phyloP scores from a whole-genome alignment of 768 basidiomycete genomes.

The Boletus subparvulus region DNA sequence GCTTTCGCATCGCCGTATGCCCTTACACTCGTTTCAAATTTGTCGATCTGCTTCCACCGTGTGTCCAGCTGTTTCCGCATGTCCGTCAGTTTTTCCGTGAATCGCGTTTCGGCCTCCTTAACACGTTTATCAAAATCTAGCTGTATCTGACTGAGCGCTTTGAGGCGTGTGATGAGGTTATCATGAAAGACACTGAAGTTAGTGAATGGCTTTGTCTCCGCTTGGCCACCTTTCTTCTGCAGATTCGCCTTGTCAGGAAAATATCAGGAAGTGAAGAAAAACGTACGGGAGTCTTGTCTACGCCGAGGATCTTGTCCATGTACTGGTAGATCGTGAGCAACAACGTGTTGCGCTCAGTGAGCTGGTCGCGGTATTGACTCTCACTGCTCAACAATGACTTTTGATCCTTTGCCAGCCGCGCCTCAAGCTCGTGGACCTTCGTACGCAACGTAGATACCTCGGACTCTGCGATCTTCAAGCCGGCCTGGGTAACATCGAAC shows the following conservation, averaged over 20 bases:
- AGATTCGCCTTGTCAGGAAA: not conserved
- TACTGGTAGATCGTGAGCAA: constrained; percentile 93
- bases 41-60: constrained; percentile 91
- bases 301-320: constrained; percentile 89
- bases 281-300: constrained; percentile 81
- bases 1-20: constrained; percentile 76
- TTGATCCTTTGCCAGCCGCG: constrained; percentile 79
- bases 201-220: constrained; percentile 89
- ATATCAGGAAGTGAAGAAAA: not conserved
- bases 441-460: constrained; percentile 62
- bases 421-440: constrained; percentile 74
- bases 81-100: constrained; percentile 68
- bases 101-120: constrained; percentile 75
- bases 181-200: constrained; percentile 95
- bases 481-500: constrained; percentile 68
- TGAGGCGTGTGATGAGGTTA: constrained; percentile 85
- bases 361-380: constrained; percentile 83
- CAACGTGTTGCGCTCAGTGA: constrained; percentile 90
- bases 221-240: constrained; percentile 72
- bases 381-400: constrained; percentile 68
- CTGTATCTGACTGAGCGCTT: constrained; percentile 81
- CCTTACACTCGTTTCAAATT: constrained; percentile 85
- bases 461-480: constrained; percentile 62
- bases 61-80: constrained; percentile 86
- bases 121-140: constrained; percentile 81